phyloP scores from a whole-genome alignment of 805 yeast genomes.

The Danielia oregonensis region DNA sequence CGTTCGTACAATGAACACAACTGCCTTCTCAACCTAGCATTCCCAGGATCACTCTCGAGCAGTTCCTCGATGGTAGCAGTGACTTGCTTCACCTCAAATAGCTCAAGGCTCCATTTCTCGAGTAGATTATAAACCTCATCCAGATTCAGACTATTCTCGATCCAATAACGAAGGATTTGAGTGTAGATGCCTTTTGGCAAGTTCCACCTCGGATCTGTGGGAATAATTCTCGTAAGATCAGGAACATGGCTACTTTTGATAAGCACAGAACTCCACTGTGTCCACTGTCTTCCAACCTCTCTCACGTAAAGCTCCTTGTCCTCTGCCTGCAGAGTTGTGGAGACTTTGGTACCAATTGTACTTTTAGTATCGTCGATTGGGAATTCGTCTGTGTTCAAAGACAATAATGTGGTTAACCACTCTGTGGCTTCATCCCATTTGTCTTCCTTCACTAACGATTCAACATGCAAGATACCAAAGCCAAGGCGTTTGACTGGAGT shows the following conservation, averaged over 20 bases:
- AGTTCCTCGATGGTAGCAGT: conserved; percentile 45
- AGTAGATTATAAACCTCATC: conserved; percentile 41
- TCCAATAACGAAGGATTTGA: conserved; percentile 48
- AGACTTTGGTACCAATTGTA: conserved; percentile 19
- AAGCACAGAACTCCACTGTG: conserved; percentile 54
- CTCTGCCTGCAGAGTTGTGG: conserved; percentile 11
- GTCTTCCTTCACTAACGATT: conserved; percentile 36
- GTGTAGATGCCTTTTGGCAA: conserved; percentile 26
- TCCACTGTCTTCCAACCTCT: conserved; percentile 52
- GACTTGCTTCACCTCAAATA: conserved; percentile 47
- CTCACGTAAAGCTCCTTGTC: conserved; percentile 17
- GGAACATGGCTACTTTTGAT: conserved; percentile 43
- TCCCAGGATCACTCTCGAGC: conserved; percentile 25
- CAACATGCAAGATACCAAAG: conserved; percentile 58
- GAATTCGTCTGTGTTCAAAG: conserved; percentile 17
- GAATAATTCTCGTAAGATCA: conserved; percentile 52
- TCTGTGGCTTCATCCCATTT: conserved; percentile 56
- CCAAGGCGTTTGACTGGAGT: conserved; percentile 47
- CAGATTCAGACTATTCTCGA: conserved; percentile 19
- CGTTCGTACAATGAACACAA: conserved; percentile 54
- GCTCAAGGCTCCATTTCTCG: conserved; percentile 52
- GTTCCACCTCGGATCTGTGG: conserved; percentile 40
- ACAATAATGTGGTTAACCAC: conserved; percentile 35
- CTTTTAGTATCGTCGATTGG: conserved; percentile 30
- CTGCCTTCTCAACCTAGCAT: conserved; percentile 32